Percentiles rank a stretch among this genome's conserved stretches.
Evolutionary conservation across 352 stramenopile species (phyloP).

Genomic region (Pythium phragmitis): DNA sequence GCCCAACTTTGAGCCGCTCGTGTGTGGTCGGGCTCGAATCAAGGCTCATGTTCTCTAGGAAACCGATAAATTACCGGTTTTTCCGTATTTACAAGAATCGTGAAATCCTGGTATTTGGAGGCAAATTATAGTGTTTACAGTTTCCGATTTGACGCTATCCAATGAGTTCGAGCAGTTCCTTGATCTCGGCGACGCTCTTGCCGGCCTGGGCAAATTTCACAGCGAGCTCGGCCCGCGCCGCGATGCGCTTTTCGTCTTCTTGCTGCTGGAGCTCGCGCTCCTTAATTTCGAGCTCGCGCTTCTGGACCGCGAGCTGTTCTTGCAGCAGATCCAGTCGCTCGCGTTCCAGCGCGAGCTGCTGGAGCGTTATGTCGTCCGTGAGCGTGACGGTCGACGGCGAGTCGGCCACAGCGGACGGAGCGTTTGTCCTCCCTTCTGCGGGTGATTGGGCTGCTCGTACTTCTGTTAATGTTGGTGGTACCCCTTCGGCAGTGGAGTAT

Average conservation of each 20-base stretch:
- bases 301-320: constrained; percentile 26
- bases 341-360: constrained; percentile 35
- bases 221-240: constrained; percentile 24
- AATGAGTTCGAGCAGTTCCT: constrained; percentile 23
- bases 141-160: not conserved
- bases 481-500: no score
- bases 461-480: not conserved
- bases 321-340: constrained; percentile 39
- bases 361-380: constrained; percentile 1
- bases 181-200: constrained; percentile 25
- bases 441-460: not conserved
- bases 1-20: not conserved
- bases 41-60: not conserved
- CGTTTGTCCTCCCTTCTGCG: not conserved
- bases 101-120: not conserved
- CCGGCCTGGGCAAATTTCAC: constrained; percentile 24
- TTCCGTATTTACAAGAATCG: not conserved
- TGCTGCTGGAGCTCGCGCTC: constrained; percentile 39
- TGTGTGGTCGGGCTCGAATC: not conserved
- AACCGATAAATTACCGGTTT: not conserved
- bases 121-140: not conserved
- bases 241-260: constrained; percentile 28
- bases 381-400: not conserved
- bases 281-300: constrained; percentile 46
- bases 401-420: not conserved